Base-by-base conservation (phyloP, 148 eudicot species). In the Cornus kousa region DNA sequence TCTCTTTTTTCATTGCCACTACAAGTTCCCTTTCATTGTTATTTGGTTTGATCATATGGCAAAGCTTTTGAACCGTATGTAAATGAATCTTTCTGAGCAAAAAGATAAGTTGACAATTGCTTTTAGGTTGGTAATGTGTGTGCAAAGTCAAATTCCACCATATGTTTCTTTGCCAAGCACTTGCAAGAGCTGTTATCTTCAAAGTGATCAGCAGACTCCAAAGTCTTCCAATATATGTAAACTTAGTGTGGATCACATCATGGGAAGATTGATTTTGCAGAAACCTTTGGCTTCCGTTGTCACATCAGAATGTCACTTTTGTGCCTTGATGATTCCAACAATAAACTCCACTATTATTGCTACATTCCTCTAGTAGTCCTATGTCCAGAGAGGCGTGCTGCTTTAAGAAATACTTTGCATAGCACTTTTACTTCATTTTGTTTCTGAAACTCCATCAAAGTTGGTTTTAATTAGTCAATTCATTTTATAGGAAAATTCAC, bases 191-290 rank as follows among this genome's bases (percentile, higher is more conserved):
- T n/a, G 66, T 68, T 23, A 71, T 57, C 57, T 60, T 70, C 59
- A 78, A 71, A 67, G 72, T 77, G 72, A 77, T 67, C 43, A 68
- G 64, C 74, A 33, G 74, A 59, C 57, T 55, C 74, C 48, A 70
- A 78, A 59, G 39, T 70, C 74, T 78, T 70, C 59, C 75, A 70
- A 50, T 70, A 43, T 70, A 20, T 70, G 16, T 69, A 59, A 55
- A 70, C 74, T 59, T 70, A 60, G 71, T 60, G 78, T 6, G 62
- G 53, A 77, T 69, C 46, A 17, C 74, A 77, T 77, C 80, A 77
- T 77, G 73, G 31, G n/a, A 12, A 55, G 68, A 37, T 77, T 77
- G 80, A 77, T 66, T 59, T 74, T 60, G 60, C 9, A 7, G 9
- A 39, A 19, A 14, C 23, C 39, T 69, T 23, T 55, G 67, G 20